These are phyloP conservation scores for Juglanconis sp. DNA, from an alignment of 2,329 filamentous ascomycete species.

Conservation along the genomic window DNA sequence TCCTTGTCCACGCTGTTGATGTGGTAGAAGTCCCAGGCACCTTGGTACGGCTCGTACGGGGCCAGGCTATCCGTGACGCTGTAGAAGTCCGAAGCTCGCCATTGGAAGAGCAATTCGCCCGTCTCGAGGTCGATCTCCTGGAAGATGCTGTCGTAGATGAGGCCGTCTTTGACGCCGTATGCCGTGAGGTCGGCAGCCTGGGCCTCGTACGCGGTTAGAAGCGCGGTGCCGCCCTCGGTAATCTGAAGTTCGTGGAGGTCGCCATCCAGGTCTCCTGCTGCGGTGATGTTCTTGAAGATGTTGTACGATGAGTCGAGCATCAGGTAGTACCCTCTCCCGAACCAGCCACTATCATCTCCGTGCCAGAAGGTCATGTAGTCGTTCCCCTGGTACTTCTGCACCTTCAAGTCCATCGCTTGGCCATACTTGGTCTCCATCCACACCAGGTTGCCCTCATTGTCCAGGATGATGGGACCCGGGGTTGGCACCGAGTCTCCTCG, in stretches of 20 bases:
- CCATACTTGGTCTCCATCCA: constrained; percentile 24
- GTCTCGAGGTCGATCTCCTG: constrained; percentile 37
- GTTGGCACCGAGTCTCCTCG: constrained; percentile 16
- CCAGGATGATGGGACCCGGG: constrained; percentile 24
- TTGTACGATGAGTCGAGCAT: constrained; percentile 19
- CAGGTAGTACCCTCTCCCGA: constrained; percentile 16
- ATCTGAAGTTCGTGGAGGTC: constrained; percentile 42
- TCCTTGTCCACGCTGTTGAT: constrained; percentile 35
- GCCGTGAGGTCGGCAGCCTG: constrained; percentile 28
- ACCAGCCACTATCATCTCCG: constrained; percentile 14
- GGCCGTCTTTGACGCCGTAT: constrained; percentile 28
- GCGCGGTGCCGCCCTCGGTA: constrained; percentile 37
- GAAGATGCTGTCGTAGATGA: constrained; percentile 35
- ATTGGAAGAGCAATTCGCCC: constrained; percentile 34
- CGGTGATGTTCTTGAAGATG: constrained; percentile 21
- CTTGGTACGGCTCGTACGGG: constrained; percentile 21
- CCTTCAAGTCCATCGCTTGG: constrained; percentile 19
- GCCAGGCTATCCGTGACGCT: constrained; percentile 27
- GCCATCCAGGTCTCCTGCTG: constrained; percentile 25
- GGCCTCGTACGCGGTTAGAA: constrained; percentile 40
- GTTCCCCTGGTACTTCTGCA: constrained; percentile 29
- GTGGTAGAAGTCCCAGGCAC: constrained; percentile 38
- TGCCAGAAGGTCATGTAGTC: constrained; percentile 36
- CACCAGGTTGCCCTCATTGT: constrained; percentile 24
- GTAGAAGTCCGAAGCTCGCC: constrained; percentile 33